Evolutionary conservation across 305 asterid species (phyloP).

Genomic region (Striga hermonthica): DNA sequence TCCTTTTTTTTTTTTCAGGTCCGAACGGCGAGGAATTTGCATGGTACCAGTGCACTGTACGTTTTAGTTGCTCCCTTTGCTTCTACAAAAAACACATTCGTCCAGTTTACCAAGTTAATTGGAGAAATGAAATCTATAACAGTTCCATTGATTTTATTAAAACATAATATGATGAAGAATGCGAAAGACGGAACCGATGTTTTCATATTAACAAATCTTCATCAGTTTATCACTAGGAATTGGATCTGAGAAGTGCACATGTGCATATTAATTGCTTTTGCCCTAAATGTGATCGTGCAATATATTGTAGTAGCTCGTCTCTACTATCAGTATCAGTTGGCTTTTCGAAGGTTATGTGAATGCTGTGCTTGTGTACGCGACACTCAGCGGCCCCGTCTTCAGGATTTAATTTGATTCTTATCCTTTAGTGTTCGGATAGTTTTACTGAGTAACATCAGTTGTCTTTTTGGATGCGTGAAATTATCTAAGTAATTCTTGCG

Average conservation of each 20-base stretch:
- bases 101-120: not conserved
- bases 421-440: not conserved
- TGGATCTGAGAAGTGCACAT: not conserved
- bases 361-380: too few relatives aligned
- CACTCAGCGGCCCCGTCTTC: too few relatives aligned
- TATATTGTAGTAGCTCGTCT: not conserved
- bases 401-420: too few relatives aligned
- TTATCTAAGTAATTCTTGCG: conserved; percentile 13
- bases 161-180: conserved; percentile 3
- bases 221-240: not conserved
- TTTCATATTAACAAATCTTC: not conserved
- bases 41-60: conserved; percentile 25
- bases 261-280: not conserved
- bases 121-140: not conserved
- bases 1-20: conserved; percentile 15
- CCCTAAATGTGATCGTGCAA: not conserved
- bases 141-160: not conserved
- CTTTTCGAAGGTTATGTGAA: too few relatives aligned
- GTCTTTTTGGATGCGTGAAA: conserved; percentile 9
- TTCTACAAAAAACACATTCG: conserved; percentile 2
- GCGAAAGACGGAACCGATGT: not conserved
- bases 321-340: not conserved
- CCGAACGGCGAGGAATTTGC: conserved; percentile 23
- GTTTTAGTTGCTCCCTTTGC: conserved; percentile 15
- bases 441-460: conserved; percentile 13